A percentile compares a stretch with the other conserved stretches of the same genome.
These are phyloP conservation scores for Neonectria neomacrospora DNA, from an alignment of 2,329 filamentous ascomycete genomes.

Conservation along the genomic window DNA sequence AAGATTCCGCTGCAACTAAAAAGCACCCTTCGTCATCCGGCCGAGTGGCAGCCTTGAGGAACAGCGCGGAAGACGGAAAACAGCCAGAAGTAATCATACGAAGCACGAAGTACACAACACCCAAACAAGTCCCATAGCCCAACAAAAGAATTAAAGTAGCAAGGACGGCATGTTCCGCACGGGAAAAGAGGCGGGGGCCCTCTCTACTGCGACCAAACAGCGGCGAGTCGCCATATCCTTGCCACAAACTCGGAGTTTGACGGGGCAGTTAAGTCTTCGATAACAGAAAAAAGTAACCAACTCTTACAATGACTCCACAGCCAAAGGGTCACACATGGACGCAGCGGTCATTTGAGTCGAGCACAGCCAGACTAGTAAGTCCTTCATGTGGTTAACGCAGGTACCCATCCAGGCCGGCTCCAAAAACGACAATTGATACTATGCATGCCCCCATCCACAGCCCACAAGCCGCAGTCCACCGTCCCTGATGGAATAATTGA, in stretches of 20 bases:
- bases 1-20: constrained; percentile 46
- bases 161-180: neutral
- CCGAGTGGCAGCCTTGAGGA: constrained; percentile 24
- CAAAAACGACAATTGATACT: constrained; percentile 16
- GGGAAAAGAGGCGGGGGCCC: neutral
- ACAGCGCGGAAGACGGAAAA: constrained; percentile 26
- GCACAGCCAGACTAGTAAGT: constrained; percentile 8
- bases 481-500: constrained; percentile 21
- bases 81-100: neutral
- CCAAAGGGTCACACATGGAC: constrained; percentile 3
- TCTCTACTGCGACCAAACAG: neutral
- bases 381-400: constrained; percentile 22
- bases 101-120: neutral
- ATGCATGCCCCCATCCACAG: constrained; percentile 1
- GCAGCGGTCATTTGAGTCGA: constrained; percentile 4
- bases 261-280: constrained; percentile 18
- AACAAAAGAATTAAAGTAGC: neutral
- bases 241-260: constrained; percentile 18
- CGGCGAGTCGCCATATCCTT: constrained; percentile 12
- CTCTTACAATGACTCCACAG: constrained; percentile 22
- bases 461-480: neutral
- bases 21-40: constrained; percentile 32
- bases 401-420: constrained; percentile 22
- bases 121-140: constrained; percentile 6
- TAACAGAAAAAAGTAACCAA: constrained; percentile 15